Base-by-base conservation (phyloP, 495 filamentous ascomycete genomes). In the Tuber calosporum region DNA sequence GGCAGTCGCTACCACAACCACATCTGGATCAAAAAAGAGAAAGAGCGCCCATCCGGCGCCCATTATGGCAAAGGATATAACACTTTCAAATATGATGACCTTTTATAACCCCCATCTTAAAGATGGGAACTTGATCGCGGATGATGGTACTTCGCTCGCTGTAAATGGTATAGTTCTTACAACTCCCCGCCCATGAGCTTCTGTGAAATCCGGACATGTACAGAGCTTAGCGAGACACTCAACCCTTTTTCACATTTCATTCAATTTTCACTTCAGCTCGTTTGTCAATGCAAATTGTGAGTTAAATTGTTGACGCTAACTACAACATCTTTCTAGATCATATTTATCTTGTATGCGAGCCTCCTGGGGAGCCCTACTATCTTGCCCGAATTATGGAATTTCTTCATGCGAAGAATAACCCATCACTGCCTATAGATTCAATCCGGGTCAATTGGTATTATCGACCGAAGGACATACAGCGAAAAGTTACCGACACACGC, bases 391-490 rank as follows among this genome's bases (percentile, higher is more conserved):
- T 99, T 81, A 98, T 99, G 94, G 96, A 98, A 83, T 97, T 97
- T 80, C 84, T 97, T 71, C 92, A 96, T 74, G 86, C 87, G 73
- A 89, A 92, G 74, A 92, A 93, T 73, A 87, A 94, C 82, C 83
- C 85, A 37, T 84, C 85, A 37, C 87, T 89, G 70, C 89, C 92
- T 22, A 89, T 99, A 72, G 94, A 97, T 82, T 87, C 92, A 36
- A 82, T 99, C 79, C 89, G 93, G 73, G 90, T 98, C 78, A 99
- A 99, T 84, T 99, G 95, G 95, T 97, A 93, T 83, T 98, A 98
- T 82, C 88, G 95, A 22, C 94, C 96, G 69, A 92, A 93, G 83
- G 95, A 99, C 82, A 96, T 99, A 72, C 92, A 92, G 75, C 91
- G 93, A 67, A 94, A 93, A 82, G 90, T 91, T 76, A 90, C 90